phyloP scores from a whole-genome alignment of 1,284 basidiomycete genomes.

The Ustilago nuda region DNA sequence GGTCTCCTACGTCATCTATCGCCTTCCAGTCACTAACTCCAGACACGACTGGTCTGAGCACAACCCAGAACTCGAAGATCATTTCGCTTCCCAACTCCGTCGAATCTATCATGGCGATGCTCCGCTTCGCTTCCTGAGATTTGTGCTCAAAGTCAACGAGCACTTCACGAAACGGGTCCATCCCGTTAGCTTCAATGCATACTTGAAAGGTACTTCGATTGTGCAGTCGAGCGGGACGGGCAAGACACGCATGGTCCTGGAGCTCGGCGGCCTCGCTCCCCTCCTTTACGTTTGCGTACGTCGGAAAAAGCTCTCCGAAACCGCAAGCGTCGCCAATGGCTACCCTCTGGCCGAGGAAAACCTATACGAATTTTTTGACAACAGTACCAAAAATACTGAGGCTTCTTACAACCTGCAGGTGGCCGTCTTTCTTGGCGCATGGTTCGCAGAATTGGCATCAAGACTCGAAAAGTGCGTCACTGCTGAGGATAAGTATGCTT shows the following conservation, averaged over 20 bases:
- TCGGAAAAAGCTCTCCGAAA: neutral
- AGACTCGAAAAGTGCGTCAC: neutral
- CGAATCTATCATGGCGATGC: slow-evolving; percentile 10
- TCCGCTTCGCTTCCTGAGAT: slow-evolving; percentile 10
- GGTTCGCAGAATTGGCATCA: neutral
- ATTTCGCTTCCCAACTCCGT: slow-evolving; percentile 5
- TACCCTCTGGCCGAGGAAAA: slow-evolving; percentile 13
- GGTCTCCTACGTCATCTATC: neutral
- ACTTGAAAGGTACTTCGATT: slow-evolving; percentile 17
- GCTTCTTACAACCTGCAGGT: slow-evolving; percentile 6
- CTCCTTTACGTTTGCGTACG: slow-evolving; percentile 32
- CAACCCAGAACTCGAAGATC: neutral
- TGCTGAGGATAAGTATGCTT: neutral
- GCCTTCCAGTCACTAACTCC: neutral
- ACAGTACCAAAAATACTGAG: neutral
- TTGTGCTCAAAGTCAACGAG: neutral
- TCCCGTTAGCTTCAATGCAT: neutral
- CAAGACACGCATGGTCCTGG: slow-evolving; percentile 29
- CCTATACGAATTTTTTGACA: slow-evolving; percentile 6
- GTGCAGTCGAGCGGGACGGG: slow-evolving; percentile 39
- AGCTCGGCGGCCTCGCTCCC: slow-evolving; percentile 8
- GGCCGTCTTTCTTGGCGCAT: neutral
- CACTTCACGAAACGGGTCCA: neutral
- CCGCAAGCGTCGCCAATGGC: neutral
- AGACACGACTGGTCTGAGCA: neutral